Evolutionary conservation across 345 rosid genomes (phyloP), one percentile per base, ranked within the genome.

Genomic region (Camelina hispida): DNA sequence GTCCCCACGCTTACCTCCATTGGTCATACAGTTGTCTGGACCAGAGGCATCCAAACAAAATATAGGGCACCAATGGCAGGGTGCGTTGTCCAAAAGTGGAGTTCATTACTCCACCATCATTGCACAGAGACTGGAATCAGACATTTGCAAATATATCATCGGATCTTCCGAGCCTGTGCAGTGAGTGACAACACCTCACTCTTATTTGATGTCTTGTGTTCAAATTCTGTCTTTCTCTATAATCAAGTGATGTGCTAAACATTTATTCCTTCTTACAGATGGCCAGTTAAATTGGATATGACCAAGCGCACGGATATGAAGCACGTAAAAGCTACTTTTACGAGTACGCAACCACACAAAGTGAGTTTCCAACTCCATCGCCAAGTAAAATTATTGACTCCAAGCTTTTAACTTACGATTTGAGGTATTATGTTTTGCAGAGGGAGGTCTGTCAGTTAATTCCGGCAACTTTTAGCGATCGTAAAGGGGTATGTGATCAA

Each of bases 231-330:
- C 75, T 67, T 73, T 52, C 62, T 77, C 42, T 51, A 58, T 51
- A 12, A 77, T 40, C 65, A n/a, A 67, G 40, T 53, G 57, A 75
- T 75, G 69, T 69, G 55, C 47, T 22, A 44, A 77, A 63, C 52
- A 55, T 47, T 23, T 25, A 52, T 37, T 20, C 66, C 80, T 68
- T 59, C 16, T 53, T 81, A 81, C 97, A 92, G 99, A 75, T 95
- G 99, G 99, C 99, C 98, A 52, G 73, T 81, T 47, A 95, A 84
- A 85, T 67, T 92, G 68, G 98, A 95, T 77, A 89, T 95, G 96
- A 95, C 90, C 32, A 95, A 90, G 71, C 94, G 99, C 56, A 90
- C 97, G 14, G 97, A 90, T 81, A 86, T 92, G 78, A 93, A 82
- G 83, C 86, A 90, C 71, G 85, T 95, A 77, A 90, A 83, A 68